Conservation (phyloP, 2,329 filamentous ascomycete genomes). For the Fulvia fulva region DNA sequence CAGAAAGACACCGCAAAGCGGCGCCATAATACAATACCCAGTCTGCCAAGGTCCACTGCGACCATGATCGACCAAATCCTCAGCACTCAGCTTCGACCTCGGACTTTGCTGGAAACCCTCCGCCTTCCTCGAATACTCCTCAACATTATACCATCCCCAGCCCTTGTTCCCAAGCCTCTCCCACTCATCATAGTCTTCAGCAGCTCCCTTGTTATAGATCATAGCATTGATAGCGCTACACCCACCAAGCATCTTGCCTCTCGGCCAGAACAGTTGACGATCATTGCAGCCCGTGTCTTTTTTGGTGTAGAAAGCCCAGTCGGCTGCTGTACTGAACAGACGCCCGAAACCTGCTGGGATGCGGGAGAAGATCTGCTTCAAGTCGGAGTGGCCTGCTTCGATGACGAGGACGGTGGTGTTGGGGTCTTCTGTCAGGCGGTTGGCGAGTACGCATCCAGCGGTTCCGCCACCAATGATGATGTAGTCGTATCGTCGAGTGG, state of each 20-base stretch:
- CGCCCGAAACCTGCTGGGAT: constrained; percentile 16
- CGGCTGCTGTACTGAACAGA: constrained; percentile 12
- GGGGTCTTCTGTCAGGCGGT: constrained; percentile 28
- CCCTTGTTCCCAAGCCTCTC: constrained; percentile 10
- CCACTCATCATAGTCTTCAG: constrained; percentile 17
- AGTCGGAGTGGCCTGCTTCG: constrained; percentile 27
- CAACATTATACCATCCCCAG: constrained; percentile 8
- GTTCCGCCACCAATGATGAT: constrained; percentile 30
- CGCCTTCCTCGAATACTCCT: constrained; percentile 9
- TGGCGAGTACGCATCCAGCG: constrained; percentile 30
- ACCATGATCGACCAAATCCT: constrained; percentile 13
- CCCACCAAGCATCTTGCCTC: constrained; percentile 14
- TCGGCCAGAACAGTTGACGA: constrained; percentile 8
- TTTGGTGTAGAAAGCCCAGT: constrained; percentile 14
- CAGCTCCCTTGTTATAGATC: constrained; percentile 18
- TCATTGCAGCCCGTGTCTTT: constrained; percentile 12
- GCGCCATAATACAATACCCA: constrained; percentile 10
- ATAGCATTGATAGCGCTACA: constrained; percentile 17
- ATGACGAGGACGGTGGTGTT: constrained; percentile 27
- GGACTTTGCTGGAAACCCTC: constrained; percentile 7
- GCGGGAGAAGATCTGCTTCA: constrained; percentile 19
- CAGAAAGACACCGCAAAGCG: constrained; percentile 14
- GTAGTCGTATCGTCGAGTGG: constrained; percentile 26
- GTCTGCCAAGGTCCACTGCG: constrained; percentile 17
- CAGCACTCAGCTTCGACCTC: constrained; percentile 1